Evolutionary conservation across 441 rosid genomes (phyloP), one percentile per base, ranked within the genome.

Genomic region (Omphalea diandra): DNA sequence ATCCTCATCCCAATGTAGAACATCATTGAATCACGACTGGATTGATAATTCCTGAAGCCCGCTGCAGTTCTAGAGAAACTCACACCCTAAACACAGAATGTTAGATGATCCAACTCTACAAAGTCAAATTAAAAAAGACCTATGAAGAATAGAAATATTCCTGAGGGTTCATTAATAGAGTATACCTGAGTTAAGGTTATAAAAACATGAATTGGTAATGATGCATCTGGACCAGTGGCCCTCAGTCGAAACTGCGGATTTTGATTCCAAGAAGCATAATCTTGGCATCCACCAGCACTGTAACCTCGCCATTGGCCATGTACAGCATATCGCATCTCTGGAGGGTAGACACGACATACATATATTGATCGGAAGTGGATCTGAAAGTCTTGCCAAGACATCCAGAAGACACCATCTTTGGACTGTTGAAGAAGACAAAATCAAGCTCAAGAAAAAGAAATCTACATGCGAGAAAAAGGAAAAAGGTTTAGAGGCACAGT

Each of bases 311-410:
- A 96, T 67, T 96, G 98, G 41, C 98, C 93, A 68, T 89, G 97
- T 72, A 94, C 96, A 27, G 98, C 92, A 84, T 92, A 85, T 35
- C 98, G 94, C 99, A 96, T 96, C 85, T 96, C 99, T 10, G 89
- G 83, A 44, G 99, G 99, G 65, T 96, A 96, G 67, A 96, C 94
- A 26, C 99, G 97, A 68, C 99, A 96, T 35, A 94, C 98, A 77
- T 96, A 96, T 73, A 96, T 94, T 26, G 98, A 96, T 65, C 98
- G 85, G 84, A 96, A 96, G 79, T 96, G 99, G 77, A 96, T 92
- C 82, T 96, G 99, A 73, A 96, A 96, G 77, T 96, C 99, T 94
- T 96, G 98, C 99, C 99, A 96, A 47, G 97, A 94, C 98, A 96
- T 96, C 99, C 99, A 96, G 86, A 96, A 96, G 80, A 96, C 94